These are phyloP conservation scores for Geranium rotundifolium DNA, from an alignment of 345 rosid genomes.

Conservation along the genomic window DNA sequence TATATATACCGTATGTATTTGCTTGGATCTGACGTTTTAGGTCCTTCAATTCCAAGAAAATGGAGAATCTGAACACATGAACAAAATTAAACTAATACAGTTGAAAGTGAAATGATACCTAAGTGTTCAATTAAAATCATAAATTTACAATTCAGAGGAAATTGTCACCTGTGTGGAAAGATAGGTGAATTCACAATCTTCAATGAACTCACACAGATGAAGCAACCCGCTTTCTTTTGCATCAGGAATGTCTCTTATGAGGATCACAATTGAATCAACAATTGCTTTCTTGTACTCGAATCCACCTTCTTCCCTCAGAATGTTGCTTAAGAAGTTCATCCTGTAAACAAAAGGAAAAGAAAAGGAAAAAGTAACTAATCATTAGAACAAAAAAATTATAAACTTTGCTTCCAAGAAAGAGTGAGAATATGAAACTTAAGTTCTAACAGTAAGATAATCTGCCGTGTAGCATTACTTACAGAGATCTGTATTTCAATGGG, in stretches of 20 bases:
- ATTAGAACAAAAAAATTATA: background rate
- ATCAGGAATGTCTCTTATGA: constrained; percentile 94
- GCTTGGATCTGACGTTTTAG: constrained; percentile 88
- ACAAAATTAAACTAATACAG: constrained; percentile 4
- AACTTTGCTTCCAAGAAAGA: background rate
- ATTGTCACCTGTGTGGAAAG: constrained; percentile 81
- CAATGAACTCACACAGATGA: constrained; percentile 97
- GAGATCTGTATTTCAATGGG: constrained; percentile 88
- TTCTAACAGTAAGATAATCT: too few relatives aligned
- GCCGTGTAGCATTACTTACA: constrained; percentile 46
- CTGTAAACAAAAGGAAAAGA: constrained; percentile 51
- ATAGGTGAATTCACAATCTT: constrained; percentile 98
- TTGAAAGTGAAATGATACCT: background rate
- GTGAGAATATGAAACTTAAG: background rate
- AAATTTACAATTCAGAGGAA: background rate
- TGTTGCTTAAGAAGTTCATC: constrained; percentile 98
- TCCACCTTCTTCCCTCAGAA: constrained; percentile 98
- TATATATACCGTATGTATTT: constrained; percentile 92
- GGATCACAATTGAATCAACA: constrained; percentile 92
- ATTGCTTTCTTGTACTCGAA: constrained; percentile 96
- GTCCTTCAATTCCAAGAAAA: constrained; percentile 95
- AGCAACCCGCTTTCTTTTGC: constrained; percentile 95
- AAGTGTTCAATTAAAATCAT: too few relatives aligned
- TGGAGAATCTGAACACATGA: constrained; percentile 61
- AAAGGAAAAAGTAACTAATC: constrained; percentile 1